Base-by-base conservation (phyloP, 805 yeast species). In the Martiniozyma abietophila region DNA sequence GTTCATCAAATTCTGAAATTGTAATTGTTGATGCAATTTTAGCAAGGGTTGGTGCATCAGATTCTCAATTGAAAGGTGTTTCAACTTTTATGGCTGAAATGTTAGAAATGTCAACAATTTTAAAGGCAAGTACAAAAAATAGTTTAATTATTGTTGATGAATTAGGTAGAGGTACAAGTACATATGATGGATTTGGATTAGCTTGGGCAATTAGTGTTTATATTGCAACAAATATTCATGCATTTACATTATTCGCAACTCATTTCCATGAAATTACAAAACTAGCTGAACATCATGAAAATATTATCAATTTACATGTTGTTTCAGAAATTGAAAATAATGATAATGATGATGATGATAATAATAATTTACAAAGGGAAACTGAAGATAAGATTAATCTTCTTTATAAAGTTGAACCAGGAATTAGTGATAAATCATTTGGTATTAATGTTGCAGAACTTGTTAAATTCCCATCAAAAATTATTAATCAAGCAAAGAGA, bases 31-130 rank as follows among this genome's bases (percentile, higher is more conserved):
- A 92, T 58, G 85, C 95, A 2, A 80, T 92, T 5, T 67, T 92
- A 40, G 94, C 97, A 10, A 75, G 98, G 51, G 96, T 92, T n/a
- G 98, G 98, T 8, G 97, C 98, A 3, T 94, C 96, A 9, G 98
- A 92, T 55, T 89, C 96, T 1, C 98, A 92, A 58, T 66, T 92
- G 51, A 88, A 89, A 57, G 98, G 98, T 18, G 84, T 92, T 19
- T 88, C 97, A 1, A 92, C 98, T 0, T 92, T 92, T 49, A 82
- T 83, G 83, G 83, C 94, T 18, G 99, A 92, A 56, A 86, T 92
- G 96, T 65, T 85, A 34, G 98, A 92, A 50, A 84, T 95, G 34
- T 79, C 95, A 1, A 74, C 89, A 2, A 89, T 92, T 44, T 64
- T 92, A 38, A 76, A 81, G 40, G 73, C 82, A 6, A 88, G 94